Evolutionary conservation across 1,284 basidiomycete genomes (phyloP), one percentile per base, ranked within the genome.

Genomic region (Cryptococcus neoformans): DNA sequence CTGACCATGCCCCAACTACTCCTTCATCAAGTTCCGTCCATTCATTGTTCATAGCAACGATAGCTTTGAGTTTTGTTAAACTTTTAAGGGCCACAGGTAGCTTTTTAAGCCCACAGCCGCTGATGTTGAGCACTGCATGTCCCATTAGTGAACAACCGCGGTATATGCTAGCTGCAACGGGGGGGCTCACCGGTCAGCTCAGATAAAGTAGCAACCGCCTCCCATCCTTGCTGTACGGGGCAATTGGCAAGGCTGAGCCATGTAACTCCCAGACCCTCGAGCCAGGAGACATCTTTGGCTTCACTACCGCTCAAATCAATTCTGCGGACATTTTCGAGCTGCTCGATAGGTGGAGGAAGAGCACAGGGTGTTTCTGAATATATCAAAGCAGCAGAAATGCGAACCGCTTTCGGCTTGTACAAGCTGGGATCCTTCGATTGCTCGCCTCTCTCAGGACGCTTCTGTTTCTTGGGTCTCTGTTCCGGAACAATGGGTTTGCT

Each of bases 31-130:
- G 56, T n/a, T 49, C 38, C 16, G 48, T 58, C 73, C 73, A 76
- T 34, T 66, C 65, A 52, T 74, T 74, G 53, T 65, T 67, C 65
- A 73, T 74, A 34, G 72, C 74, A 3, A 76, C 74, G 5, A 76
- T 37, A 21, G 74, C 74, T 63, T 76, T 76, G 44, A 76, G 61
- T 36, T 66, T 71, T 1, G 44, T 49, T n/a, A 74, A 59, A 1
- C 49, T 48, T 3, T 44, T 48, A 1, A 76, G 61, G 12, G 40
- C 44, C 8, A 51, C 45, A 0, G 74, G 74, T 1, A 74, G 58
- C 8, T 40, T 9, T n/a, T 50, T 62, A 35, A 74, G 55, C 0
- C 61, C 69, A 37, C 66, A 69, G 14, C 65, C 65, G 51, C 64
- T 70, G 51, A 76, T 68, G 46, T 76, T 76, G 34, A 76, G 62